A percentile compares a stretch with the other conserved stretches of the same genome.
phyloP scores from a whole-genome alignment of 148 eudicot species.

The Drosera capensis region DNA sequence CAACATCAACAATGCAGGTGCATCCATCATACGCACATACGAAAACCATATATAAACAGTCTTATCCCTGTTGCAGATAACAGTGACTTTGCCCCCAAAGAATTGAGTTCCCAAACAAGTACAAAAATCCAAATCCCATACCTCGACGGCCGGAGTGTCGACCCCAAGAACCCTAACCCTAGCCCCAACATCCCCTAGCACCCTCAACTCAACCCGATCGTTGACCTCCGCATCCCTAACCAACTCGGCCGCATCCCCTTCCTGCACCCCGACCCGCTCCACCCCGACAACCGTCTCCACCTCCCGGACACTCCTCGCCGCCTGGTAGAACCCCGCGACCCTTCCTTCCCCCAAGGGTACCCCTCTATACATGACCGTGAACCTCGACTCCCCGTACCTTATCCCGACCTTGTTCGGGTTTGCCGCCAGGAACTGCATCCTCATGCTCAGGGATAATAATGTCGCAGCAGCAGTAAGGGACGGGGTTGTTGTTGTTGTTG shows the following conservation, averaged over 20 bases:
- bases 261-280: slow-evolving; percentile 56
- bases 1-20: no score
- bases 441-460: slow-evolving; percentile 41
- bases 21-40: no score
- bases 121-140: no score
- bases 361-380: slow-evolving; percentile 75
- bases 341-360: slow-evolving; percentile 61
- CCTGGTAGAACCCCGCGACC: slow-evolving; percentile 63
- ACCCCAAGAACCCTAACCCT: slow-evolving; percentile 65
- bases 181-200: slow-evolving; percentile 84
- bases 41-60: no score
- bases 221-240: slow-evolving; percentile 51
- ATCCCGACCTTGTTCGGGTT: slow-evolving; percentile 88
- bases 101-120: no score
- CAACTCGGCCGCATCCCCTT: slow-evolving; percentile 63
- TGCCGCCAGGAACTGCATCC: slow-evolving; percentile 49
- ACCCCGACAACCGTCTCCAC: slow-evolving; percentile 46
- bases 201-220: slow-evolving; percentile 75
- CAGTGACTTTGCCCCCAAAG: no score
- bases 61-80: no score
- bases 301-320: slow-evolving; percentile 55
- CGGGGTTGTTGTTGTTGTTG: no score
- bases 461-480: slow-evolving; percentile 66
- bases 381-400: slow-evolving; percentile 61
- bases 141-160: slow-evolving; percentile 81